phyloP scores from a whole-genome alignment of 208 protist genomes.

The Crithidia expoeki region DNA sequence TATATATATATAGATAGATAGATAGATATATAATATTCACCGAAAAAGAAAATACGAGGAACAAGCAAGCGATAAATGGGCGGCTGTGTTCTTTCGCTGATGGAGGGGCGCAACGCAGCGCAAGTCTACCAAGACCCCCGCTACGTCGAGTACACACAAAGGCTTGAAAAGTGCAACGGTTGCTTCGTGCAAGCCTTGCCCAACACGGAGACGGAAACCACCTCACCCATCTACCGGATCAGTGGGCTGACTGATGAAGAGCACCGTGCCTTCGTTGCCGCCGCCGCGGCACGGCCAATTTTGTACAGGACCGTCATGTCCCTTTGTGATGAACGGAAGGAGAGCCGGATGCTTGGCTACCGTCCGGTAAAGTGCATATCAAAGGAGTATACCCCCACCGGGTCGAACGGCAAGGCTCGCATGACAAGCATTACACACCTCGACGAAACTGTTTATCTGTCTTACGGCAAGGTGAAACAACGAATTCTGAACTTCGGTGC shows the following conservation, averaged over 20 bases:
- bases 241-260: conserved; percentile 25
- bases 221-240: conserved; percentile 63
- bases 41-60: background rate
- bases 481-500: conserved; percentile 56
- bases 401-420: conserved; percentile 28
- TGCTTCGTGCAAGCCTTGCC: conserved; percentile 44
- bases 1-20: background rate
- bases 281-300: conserved; percentile 19
- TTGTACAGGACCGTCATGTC: conserved; percentile 27
- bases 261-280: conserved; percentile 14
- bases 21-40: background rate
- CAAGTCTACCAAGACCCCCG: conserved; percentile 32
- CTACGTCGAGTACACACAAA: conserved; percentile 20
- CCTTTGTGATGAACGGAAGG: conserved; percentile 23
- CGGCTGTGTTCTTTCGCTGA: conserved; percentile 43
- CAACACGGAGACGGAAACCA: conserved; percentile 49
- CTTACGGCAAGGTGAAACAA: conserved; percentile 41
- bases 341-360: conserved; percentile 47
- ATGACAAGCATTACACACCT: conserved; percentile 64
- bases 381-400: conserved; percentile 25
- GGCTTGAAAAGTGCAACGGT: conserved; percentile 16
- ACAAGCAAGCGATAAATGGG: conserved; percentile 42
- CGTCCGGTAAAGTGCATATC: conserved; percentile 39
- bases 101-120: conserved; percentile 39
- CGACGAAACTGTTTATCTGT: conserved; percentile 41